These are phyloP conservation scores for Bryoglossum gracile DNA, from an alignment of 495 filamentous ascomycete species.

Conservation along the genomic window DNA sequence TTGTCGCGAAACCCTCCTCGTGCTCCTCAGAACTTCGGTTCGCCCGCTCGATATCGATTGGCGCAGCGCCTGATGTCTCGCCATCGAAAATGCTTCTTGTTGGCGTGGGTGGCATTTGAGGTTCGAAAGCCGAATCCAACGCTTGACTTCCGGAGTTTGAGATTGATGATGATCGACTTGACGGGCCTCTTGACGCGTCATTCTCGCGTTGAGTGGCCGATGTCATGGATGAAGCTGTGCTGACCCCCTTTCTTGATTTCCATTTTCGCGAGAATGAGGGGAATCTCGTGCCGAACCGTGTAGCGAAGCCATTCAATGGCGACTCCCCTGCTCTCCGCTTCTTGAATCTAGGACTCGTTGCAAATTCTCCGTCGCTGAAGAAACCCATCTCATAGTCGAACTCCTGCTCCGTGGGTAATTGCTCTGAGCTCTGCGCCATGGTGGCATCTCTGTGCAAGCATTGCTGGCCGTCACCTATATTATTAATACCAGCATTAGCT, in stretches of 20 bases:
- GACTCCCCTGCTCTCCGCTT: constrained; percentile 60
- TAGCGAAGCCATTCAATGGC: constrained; percentile 54
- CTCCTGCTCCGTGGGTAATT: constrained; percentile 21
- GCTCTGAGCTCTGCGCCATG: constrained; percentile 22
- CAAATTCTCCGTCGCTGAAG: constrained; percentile 53
- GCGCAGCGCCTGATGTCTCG: constrained; percentile 32
- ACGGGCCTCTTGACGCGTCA: constrained; percentile 37
- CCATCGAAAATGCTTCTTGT: constrained; percentile 54
- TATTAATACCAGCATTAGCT: constrained; percentile 19
- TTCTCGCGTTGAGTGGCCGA: constrained; percentile 11
- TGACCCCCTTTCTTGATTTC: constrained; percentile 28
- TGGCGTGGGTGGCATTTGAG: constrained; percentile 55
- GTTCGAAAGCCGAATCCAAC: constrained; percentile 44
- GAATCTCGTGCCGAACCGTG: constrained; percentile 61
- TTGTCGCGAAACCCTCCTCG: constrained; percentile 59
- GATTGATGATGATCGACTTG: constrained; percentile 63
- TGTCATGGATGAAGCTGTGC: constrained; percentile 34
- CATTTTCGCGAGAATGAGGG: constrained; percentile 56
- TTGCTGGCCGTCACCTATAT: constrained; percentile 22
- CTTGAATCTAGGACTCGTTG: constrained; percentile 42
- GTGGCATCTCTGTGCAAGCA: constrained; percentile 22
- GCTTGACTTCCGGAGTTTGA: constrained; percentile 47
- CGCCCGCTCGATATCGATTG: constrained; percentile 53
- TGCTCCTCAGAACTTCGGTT: constrained; percentile 44
- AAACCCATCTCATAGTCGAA: constrained; percentile 55